Evolutionary conservation across 148 eudicot species (phyloP), one percentile per base, ranked within the genome.

Genomic region (Simmondsia chinensis): DNA sequence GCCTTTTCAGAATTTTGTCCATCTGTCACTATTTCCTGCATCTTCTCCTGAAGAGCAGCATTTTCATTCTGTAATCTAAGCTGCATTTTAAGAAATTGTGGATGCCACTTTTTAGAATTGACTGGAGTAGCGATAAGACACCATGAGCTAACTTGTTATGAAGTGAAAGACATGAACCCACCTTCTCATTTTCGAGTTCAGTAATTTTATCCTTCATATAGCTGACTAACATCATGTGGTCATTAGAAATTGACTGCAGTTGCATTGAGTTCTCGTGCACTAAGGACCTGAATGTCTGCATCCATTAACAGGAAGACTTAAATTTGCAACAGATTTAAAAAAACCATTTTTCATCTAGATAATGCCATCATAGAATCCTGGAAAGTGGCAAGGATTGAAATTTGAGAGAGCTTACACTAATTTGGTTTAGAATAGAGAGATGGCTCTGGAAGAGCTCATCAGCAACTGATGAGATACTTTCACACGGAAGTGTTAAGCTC

Each of bases 171-270:
- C 48, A 51, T 30, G 35, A 47, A 27, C 37, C 35, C 60, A 89
- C 97, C 88, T 91, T 91, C 54, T 79, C 99, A 59, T 60, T 55
- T 68, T 79, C 77, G 39, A 79, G 75, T 57, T 68, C 82, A 35
- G 18, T 37, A 39, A 86, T 43, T 53, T 69, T 82, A 31, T 39
- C 48, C 65, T 49, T 60, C 62, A 74, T 60, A 52, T 33, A 53
- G 43, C 34, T 46, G 22, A 61, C 51, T 49, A 74, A 38, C 60
- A 49, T 61, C 28, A 60, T 64, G 25, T 76, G 56, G 42, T 58
- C 66, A 39, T 50, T 52, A 36, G 61, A 52, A 31, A 74, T 39
- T 26, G 70, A 65, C 39, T 63, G 68, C 20, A 79, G 18, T 51
- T 74, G 60, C 37, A 33, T 21, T 7, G 68, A 63, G 56, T 43